phyloP scores from a whole-genome alignment of 2,329 filamentous ascomycete genomes.

The Fusarium annulatum region DNA sequence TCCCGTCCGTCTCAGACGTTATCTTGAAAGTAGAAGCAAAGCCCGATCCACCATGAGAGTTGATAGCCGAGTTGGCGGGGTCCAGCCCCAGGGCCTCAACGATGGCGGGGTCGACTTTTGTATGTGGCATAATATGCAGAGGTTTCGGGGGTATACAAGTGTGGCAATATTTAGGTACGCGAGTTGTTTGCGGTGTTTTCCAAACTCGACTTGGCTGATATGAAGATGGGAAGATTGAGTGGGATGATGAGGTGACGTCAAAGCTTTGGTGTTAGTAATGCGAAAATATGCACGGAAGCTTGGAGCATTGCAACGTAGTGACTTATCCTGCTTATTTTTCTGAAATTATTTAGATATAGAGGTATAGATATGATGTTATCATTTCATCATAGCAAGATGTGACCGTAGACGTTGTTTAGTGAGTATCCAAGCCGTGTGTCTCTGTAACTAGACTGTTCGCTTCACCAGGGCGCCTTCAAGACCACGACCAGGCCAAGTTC shows the following conservation, averaged over 20 bases:
- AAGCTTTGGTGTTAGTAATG: slow-evolving; percentile 41
- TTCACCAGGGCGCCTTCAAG: too few relatives aligned
- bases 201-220: neutral
- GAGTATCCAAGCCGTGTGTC: neutral
- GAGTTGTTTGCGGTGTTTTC: neutral
- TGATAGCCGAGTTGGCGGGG: slow-evolving; percentile 67
- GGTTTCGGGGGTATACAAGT: too few relatives aligned
- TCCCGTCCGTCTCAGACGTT: slow-evolving; percentile 58
- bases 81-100: slow-evolving; percentile 65
- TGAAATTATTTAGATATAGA: neutral
- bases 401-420: neutral
- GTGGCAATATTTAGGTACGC: neutral
- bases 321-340: neutral
- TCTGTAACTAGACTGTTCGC: neutral
- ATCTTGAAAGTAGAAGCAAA: slow-evolving; percentile 75
- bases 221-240: slow-evolving; percentile 4
- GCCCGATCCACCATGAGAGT: slow-evolving; percentile 72
- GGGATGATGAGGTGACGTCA: slow-evolving; percentile 47
- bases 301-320: neutral
- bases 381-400: neutral
- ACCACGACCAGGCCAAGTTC: neutral
- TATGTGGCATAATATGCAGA: slow-evolving; percentile 20
- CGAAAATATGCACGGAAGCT: slow-evolving; percentile 8
- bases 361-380: neutral
- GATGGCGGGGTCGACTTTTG: slow-evolving; percentile 25